These are phyloP conservation scores for Alternaria infectoria DNA, from an alignment of 2,329 filamentous ascomycete genomes.

Conservation along the genomic window DNA sequence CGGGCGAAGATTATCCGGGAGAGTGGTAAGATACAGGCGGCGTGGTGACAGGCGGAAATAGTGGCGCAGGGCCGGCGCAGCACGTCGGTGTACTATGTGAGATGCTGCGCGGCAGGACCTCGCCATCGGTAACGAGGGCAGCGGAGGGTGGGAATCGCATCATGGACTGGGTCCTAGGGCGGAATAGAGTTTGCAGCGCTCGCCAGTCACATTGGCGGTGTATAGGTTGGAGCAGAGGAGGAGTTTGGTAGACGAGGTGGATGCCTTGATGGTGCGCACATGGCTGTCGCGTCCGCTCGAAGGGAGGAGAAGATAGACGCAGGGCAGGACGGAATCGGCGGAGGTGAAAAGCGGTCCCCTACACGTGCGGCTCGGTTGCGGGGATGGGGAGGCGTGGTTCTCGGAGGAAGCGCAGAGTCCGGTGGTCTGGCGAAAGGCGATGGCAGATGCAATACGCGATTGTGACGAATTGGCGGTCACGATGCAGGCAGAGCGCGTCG, in stretches of 20 bases:
- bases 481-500: background rate
- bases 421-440: background rate
- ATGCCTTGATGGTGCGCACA: background rate
- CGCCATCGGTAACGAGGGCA: constrained; percentile 9
- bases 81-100: background rate
- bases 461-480: constrained; percentile 4
- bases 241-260: background rate
- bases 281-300: background rate
- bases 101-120: constrained; percentile 17
- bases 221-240: background rate
- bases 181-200: constrained; percentile 8
- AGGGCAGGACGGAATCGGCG: background rate
- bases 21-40: constrained; percentile 9
- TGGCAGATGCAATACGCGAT: background rate
- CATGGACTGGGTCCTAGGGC: background rate
- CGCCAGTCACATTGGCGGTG: constrained; percentile 12
- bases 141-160: constrained; percentile 1
- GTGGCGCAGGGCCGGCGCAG: constrained; percentile 13
- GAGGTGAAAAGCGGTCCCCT: background rate
- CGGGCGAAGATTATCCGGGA: constrained; percentile 12
- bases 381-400: background rate
- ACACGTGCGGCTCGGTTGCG: constrained; percentile 4
- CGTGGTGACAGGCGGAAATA: constrained; percentile 4
- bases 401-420: background rate
- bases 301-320: background rate